Evolutionary conservation across 495 filamentous ascomycete genomes (phyloP).

Genomic region (Xylaria longipes): DNA sequence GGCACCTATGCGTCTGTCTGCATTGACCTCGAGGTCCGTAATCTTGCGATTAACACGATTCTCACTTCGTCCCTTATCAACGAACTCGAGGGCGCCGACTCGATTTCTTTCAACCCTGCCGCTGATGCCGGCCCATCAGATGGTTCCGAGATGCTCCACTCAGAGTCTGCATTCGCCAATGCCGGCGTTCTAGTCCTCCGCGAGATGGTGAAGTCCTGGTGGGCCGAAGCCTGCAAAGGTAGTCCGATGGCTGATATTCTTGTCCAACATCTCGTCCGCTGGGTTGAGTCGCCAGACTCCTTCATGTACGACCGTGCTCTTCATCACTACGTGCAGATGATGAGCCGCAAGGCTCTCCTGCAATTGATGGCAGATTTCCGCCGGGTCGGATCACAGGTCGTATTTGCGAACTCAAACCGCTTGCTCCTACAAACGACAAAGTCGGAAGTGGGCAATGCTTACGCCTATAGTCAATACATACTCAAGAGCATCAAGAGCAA

Average conservation of each 20-base stretch:
- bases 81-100: constrained; percentile 88
- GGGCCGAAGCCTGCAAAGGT: constrained; percentile 90
- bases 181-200: constrained; percentile 87
- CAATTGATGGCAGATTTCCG: constrained; percentile 97
- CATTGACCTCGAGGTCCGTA: constrained; percentile 92
- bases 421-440: constrained; percentile 96
- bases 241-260: constrained; percentile 96
- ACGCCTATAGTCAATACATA: constrained; percentile 95
- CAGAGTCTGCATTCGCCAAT: constrained; percentile 91
- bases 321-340: constrained; percentile 97
- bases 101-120: constrained; percentile 80
- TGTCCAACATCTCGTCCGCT: constrained; percentile 95
- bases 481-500: constrained; percentile 94
- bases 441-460: constrained; percentile 95
- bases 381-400: constrained; percentile 89
- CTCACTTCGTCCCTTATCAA: constrained; percentile 97
- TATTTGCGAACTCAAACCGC: constrained; percentile 88
- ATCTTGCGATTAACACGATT: constrained; percentile 97
- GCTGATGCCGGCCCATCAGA: constrained; percentile 62
- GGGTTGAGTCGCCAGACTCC: constrained; percentile 89
- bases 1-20: constrained; percentile 96
- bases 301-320: constrained; percentile 96
- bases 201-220: constrained; percentile 99
- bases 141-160: constrained; percentile 70
- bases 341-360: constrained; percentile 94